phyloP scores from a whole-genome alignment of 2,329 filamentous ascomycete species.

The Cercospora berteroae region DNA sequence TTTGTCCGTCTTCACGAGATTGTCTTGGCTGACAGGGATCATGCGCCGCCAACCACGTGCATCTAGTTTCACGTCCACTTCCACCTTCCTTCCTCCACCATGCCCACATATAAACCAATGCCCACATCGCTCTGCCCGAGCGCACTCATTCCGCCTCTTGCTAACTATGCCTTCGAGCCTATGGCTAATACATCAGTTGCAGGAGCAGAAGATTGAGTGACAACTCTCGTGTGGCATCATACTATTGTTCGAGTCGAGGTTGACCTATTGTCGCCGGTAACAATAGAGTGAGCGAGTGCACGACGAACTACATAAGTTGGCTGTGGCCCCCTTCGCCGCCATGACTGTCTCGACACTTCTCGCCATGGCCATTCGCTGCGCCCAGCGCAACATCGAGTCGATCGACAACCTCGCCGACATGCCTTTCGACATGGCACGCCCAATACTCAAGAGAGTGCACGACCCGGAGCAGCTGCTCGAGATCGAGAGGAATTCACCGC shows the following conservation, averaged over 20 bases:
- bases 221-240: neutral
- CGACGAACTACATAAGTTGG: neutral
- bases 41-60: neutral
- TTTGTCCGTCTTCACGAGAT: conserved; percentile 2
- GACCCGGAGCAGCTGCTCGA: conserved; percentile 68
- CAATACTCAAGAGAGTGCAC: conserved; percentile 69
- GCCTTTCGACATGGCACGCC: conserved; percentile 63
- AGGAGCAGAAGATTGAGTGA: neutral
- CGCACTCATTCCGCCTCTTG: neutral
- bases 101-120: neutral
- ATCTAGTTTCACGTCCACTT: neutral
- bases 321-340: conserved; percentile 1
- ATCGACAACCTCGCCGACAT: conserved; percentile 70
- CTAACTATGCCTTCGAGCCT: neutral
- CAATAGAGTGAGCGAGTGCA: conserved; percentile 9
- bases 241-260: neutral
- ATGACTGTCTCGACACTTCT: conserved; percentile 40
- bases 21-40: conserved; percentile 1
- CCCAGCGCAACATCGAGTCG: conserved; percentile 43
- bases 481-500: conserved; percentile 73
- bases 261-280: conserved; percentile 8
- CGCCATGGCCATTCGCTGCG: conserved; percentile 42
- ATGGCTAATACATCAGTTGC: neutral
- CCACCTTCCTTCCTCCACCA: neutral
- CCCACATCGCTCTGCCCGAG: neutral